Evolutionary conservation across 768 basidiomycete species (phyloP).

Genomic region (Gymnopilus dilepis): DNA sequence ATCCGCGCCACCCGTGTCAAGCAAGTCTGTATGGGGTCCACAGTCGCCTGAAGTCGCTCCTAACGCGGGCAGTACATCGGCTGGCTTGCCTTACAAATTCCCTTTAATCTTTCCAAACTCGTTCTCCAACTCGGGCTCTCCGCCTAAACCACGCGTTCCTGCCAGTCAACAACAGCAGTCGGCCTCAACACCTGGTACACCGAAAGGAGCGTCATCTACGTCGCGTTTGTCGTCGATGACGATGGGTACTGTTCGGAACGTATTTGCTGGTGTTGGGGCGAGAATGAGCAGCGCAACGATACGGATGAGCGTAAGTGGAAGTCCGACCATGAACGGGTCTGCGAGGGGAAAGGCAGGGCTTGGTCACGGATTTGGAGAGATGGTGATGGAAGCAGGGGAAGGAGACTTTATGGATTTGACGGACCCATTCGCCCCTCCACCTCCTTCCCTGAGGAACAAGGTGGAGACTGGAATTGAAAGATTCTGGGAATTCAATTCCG

Average conservation of each 20-base stretch:
- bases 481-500: background rate
- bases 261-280: constrained; percentile 28
- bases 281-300: constrained; percentile 25
- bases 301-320: constrained; percentile 18
- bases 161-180: background rate
- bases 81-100: constrained; percentile 19
- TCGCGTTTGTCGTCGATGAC: constrained; percentile 26
- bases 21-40: constrained; percentile 18
- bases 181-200: constrained; percentile 14
- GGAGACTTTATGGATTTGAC: constrained; percentile 40
- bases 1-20: constrained; percentile 14
- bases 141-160: constrained; percentile 15
- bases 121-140: constrained; percentile 16
- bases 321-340: background rate
- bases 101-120: constrained; percentile 25
- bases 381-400: constrained; percentile 24
- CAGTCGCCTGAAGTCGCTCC: background rate
- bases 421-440: constrained; percentile 38
- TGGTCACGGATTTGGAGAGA: constrained; percentile 14
- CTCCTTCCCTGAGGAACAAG: constrained; percentile 11
- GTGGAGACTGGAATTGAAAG: constrained; percentile 6
- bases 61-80: constrained; percentile 2
- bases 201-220: constrained; percentile 18
- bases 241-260: constrained; percentile 28
- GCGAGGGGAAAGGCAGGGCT: background rate